These are phyloP conservation scores for Linaria vulgaris DNA, from an alignment of 257 asterid species.

Conservation along the genomic window DNA sequence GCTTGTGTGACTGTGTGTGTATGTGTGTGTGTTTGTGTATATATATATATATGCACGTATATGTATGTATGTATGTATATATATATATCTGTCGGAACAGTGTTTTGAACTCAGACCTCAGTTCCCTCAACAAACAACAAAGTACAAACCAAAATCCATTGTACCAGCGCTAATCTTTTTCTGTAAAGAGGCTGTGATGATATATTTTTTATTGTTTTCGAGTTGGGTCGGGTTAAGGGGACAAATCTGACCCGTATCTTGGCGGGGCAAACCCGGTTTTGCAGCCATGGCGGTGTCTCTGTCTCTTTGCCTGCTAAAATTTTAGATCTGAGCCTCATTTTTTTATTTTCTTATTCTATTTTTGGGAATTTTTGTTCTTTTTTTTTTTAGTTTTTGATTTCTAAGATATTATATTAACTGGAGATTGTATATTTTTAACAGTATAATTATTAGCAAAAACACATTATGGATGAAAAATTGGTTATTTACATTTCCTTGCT, in stretches of 20 bases:
- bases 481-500: too few species aligned
- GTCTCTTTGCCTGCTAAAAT: slow-evolving; percentile 25
- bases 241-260: slow-evolving; percentile 37
- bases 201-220: not conserved
- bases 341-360: not conserved
- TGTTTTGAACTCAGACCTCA: too few species aligned
- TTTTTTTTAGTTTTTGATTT: too few species aligned
- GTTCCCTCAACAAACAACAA: too few species aligned
- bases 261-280: slow-evolving; percentile 44
- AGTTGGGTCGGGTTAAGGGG: slow-evolving; percentile 33
- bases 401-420: too few species aligned
- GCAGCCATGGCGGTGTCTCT: slow-evolving; percentile 45
- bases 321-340: slow-evolving; percentile 36
- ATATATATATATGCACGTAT: not conserved
- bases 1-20: slow-evolving; percentile 15
- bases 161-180: too few species aligned
- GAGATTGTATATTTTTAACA: too few species aligned
- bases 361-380: not conserved
- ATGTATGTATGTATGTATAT: too few species aligned
- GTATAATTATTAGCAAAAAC: too few species aligned
- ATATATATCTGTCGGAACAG: too few species aligned
- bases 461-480: too few species aligned
- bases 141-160: too few species aligned
- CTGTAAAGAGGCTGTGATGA: slow-evolving; percentile 30
- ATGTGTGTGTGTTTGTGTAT: not conserved